Evolutionary conservation across 345 rosid species (phyloP).

Genomic region (Theobroma cacao): DNA sequence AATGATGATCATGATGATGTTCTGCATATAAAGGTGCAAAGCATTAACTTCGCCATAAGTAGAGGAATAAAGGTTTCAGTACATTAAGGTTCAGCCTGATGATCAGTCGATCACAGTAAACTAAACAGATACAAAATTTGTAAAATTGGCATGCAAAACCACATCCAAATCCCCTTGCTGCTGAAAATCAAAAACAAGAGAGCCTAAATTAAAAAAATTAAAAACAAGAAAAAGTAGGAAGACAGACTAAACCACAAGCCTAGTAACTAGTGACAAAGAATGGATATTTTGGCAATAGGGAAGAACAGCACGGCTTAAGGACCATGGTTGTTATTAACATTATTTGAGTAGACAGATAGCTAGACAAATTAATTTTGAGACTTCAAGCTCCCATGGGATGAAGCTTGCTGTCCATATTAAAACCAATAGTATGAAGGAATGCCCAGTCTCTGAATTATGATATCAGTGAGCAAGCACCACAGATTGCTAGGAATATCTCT

Average conservation of each 20-base stretch:
- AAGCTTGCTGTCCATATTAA: neutral
- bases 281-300: neutral
- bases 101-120: too few relatives aligned
- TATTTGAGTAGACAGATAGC: neutral
- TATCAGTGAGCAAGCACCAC: neutral
- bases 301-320: neutral
- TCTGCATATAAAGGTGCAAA: slow-evolving; percentile 40
- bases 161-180: neutral
- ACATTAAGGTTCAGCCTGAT: neutral
- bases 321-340: neutral
- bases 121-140: too few relatives aligned
- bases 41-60: neutral
- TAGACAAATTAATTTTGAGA: neutral
- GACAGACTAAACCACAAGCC: neutral
- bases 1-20: slow-evolving; percentile 65
- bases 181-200: neutral
- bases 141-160: neutral
- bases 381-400: neutral
- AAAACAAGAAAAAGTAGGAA: neutral
- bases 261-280: neutral
- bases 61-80: neutral
- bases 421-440: neutral
- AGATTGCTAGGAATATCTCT: neutral
- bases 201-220: too few relatives aligned
- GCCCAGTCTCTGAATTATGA: neutral